Conservation (phyloP, 805 yeast genomes). For the Komagataella ulmi region DNA sequence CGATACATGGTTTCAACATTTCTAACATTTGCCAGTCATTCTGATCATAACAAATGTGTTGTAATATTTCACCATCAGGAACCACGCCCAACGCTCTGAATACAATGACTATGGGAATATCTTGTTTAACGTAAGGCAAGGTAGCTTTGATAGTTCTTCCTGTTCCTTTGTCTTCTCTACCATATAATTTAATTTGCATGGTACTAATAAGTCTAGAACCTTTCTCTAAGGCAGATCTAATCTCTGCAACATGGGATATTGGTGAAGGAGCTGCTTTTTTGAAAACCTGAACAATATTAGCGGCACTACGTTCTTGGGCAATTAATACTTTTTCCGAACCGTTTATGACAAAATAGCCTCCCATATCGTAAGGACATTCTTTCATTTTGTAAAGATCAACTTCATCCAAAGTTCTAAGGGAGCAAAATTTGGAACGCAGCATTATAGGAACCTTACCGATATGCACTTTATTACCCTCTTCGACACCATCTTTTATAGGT, state of each 20-base stretch:
- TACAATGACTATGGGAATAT: conserved; percentile 92
- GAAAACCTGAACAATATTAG: conserved; percentile 96
- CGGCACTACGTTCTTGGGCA: conserved; percentile 98
- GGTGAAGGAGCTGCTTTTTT: conserved; percentile 97
- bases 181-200: conserved; percentile 84
- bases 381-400: conserved; percentile 89
- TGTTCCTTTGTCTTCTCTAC: conserved; percentile 57
- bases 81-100: conserved; percentile 97
- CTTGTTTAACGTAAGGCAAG: conserved; percentile 90
- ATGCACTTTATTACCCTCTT: conserved; percentile 67
- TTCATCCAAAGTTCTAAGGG: conserved; percentile 78
- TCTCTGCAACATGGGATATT: conserved; percentile 90
- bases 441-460: conserved; percentile 97
- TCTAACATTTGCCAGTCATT: conserved; percentile 99
- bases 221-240: conserved; percentile 91
- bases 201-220: conserved; percentile 92
- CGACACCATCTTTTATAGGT: conserved; percentile 35
- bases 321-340: conserved; percentile 97
- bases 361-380: conserved; percentile 99
- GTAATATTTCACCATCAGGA: conserved; percentile 97
- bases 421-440: conserved; percentile 94
- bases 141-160: conserved; percentile 91
- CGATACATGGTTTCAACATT: conserved; percentile 97
- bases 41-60: conserved; percentile 95
- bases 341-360: conserved; percentile 96